phyloP scores from a whole-genome alignment of 805 yeast genomes.

The Yamadazyma akitaensis region DNA sequence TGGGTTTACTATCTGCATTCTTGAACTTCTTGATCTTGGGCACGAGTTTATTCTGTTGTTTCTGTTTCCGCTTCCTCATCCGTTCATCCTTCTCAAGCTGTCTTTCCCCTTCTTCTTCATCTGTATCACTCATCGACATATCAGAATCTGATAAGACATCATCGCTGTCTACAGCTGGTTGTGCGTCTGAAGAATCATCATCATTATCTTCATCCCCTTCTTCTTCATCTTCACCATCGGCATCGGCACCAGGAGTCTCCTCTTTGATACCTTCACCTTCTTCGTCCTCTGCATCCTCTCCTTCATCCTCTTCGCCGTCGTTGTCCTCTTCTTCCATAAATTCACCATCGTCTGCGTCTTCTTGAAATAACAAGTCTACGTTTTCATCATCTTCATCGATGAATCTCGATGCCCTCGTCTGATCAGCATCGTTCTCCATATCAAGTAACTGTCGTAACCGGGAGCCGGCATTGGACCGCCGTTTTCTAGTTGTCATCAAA shows the following conservation, averaged over 20 bases:
- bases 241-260: slow-evolving; percentile 9
- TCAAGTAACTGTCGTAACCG: slow-evolving; percentile 69
- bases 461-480: slow-evolving; percentile 89
- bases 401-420: slow-evolving; percentile 19
- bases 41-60: slow-evolving; percentile 18
- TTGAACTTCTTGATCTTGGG: slow-evolving; percentile 34
- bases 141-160: slow-evolving; percentile 59
- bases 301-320: slow-evolving; percentile 18
- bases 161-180: slow-evolving; percentile 31
- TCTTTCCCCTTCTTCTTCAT: slow-evolving; percentile 68
- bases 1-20: slow-evolving; percentile 16
- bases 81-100: slow-evolving; percentile 50
- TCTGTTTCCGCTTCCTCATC: slow-evolving; percentile 27
- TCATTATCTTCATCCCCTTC: slow-evolving; percentile 12
- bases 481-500: slow-evolving; percentile 68
- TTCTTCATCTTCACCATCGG: slow-evolving; percentile 18
- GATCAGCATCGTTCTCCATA: slow-evolving; percentile 56
- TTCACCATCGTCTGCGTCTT: slow-evolving; percentile 33
- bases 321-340: slow-evolving; percentile 28
- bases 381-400: slow-evolving; percentile 70
- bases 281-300: slow-evolving; percentile 6
- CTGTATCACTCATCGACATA: slow-evolving; percentile 47
- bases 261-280: slow-evolving; percentile 22
- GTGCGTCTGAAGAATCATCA: slow-evolving; percentile 13
- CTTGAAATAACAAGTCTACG: slow-evolving; percentile 67